Percentiles rank a stretch among this genome's conserved stretches.
These are phyloP conservation scores for Nevesoporus exiguus DNA, from an alignment of 768 basidiomycete species.

Conservation along the genomic window DNA sequence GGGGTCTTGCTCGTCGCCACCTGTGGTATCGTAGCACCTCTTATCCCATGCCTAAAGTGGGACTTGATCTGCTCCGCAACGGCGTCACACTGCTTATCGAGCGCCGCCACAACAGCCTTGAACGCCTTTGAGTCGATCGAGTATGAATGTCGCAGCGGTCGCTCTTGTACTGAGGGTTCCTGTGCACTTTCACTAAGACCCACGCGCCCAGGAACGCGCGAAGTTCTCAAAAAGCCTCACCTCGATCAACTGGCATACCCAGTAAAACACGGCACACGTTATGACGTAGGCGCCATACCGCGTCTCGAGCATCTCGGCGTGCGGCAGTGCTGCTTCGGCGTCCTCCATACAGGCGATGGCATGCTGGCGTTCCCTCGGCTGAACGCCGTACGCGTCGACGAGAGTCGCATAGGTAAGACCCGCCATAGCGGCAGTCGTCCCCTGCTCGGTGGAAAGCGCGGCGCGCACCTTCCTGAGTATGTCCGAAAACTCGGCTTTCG, in stretches of 20 bases:
- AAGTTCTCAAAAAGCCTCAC: slow-evolving; percentile 21
- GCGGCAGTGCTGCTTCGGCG: slow-evolving; percentile 28
- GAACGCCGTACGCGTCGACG: slow-evolving; percentile 26
- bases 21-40: slow-evolving; percentile 18
- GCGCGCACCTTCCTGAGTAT: slow-evolving; percentile 22
- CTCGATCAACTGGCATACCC: slow-evolving; percentile 41
- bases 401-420: slow-evolving; percentile 32
- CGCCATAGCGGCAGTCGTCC: background rate
- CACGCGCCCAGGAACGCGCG: background rate
- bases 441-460: slow-evolving; percentile 12
- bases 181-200: slow-evolving; percentile 1
- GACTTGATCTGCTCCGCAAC: slow-evolving; percentile 32
- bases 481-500: slow-evolving; percentile 17
- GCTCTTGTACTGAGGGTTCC: slow-evolving; percentile 24
- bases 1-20: background rate
- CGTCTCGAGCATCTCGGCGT: slow-evolving; percentile 13
- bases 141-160: slow-evolving; percentile 16
- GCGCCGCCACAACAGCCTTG: slow-evolving; percentile 15
- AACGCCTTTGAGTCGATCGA: slow-evolving; percentile 13
- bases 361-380: slow-evolving; percentile 8
- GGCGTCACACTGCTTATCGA: slow-evolving; percentile 29
- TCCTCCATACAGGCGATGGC: slow-evolving; percentile 34
- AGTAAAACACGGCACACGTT: slow-evolving; percentile 43
- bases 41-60: slow-evolving; percentile 19
- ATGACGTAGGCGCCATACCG: slow-evolving; percentile 23